Percentiles rank a stretch among this genome's conserved stretches.
Evolutionary conservation across 2,329 filamentous ascomycete genomes (phyloP).

Genomic region (Fusarium ambrosium): DNA sequence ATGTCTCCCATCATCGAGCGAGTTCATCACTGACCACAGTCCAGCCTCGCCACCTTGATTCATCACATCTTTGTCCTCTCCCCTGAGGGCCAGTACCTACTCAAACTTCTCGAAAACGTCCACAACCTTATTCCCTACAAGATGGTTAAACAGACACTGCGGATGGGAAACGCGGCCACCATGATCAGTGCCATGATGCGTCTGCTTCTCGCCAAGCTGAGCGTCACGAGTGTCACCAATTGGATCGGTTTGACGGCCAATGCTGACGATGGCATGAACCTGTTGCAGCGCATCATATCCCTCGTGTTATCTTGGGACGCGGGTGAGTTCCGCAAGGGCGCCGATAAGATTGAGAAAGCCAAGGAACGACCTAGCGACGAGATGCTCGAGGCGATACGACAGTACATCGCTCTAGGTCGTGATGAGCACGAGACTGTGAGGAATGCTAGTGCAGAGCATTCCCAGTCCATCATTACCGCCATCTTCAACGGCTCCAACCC

Average conservation of each 20-base stretch:
- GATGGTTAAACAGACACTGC: slow-evolving; percentile 79
- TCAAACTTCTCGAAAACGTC: slow-evolving; percentile 77
- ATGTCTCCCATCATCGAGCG: slow-evolving; percentile 49
- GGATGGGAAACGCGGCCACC: slow-evolving; percentile 82
- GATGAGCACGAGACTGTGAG: slow-evolving; percentile 72
- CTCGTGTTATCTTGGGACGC: slow-evolving; percentile 81
- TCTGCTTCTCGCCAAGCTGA: slow-evolving; percentile 82
- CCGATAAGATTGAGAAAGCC: slow-evolving; percentile 73
- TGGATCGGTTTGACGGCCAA: slow-evolving; percentile 81
- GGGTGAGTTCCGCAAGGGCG: slow-evolving; percentile 75
- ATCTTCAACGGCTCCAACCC: slow-evolving; percentile 72
- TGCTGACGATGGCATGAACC: slow-evolving; percentile 83
- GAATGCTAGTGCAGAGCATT: slow-evolving; percentile 63
- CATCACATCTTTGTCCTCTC: slow-evolving; percentile 81
- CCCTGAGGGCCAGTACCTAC: slow-evolving; percentile 80
- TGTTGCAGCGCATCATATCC: slow-evolving; percentile 82
- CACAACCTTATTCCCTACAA: slow-evolving; percentile 80
- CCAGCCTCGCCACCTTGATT: slow-evolving; percentile 78
- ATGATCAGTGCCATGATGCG: slow-evolving; percentile 84
- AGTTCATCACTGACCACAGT: slow-evolving; percentile 26
- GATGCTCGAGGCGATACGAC: slow-evolving; percentile 71
- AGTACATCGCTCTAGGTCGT: slow-evolving; percentile 66
- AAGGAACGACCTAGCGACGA: slow-evolving; percentile 70
- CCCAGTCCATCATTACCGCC: slow-evolving; percentile 73
- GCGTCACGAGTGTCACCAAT: slow-evolving; percentile 80